These are phyloP conservation scores for Volvox carteri DNA, from an alignment of 163 green algal genomes.

Conservation along the genomic window DNA sequence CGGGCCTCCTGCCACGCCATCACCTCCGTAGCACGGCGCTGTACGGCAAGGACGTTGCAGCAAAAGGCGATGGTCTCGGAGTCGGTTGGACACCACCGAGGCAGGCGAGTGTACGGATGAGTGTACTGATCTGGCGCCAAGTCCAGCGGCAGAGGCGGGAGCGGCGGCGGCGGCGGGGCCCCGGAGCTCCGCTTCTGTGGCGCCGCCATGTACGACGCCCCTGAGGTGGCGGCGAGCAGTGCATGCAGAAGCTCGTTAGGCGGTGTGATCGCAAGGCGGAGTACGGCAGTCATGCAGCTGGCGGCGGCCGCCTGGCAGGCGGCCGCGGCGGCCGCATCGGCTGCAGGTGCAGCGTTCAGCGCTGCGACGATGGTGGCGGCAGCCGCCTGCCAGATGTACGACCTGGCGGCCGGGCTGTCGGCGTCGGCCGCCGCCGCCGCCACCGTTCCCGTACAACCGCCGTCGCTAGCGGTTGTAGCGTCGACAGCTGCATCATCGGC, in stretches of 20 bases:
- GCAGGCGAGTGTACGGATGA: conserved; percentile 29
- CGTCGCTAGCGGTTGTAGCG: background rate
- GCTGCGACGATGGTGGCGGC: background rate
- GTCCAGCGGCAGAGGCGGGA: conserved; percentile 40
- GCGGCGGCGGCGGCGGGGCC: background rate
- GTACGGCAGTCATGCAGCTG: background rate
- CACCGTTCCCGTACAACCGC: background rate
- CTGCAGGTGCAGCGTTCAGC: background rate
- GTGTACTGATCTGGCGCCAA: conserved; percentile 35
- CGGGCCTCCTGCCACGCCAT: conserved; percentile 45
- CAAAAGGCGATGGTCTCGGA: background rate
- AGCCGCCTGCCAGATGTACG: conserved; percentile 13
- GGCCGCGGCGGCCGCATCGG: conserved; percentile 4
- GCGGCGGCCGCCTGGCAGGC: conserved; percentile 18
- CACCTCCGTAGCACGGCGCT: conserved; percentile 22
- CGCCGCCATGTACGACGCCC: background rate
- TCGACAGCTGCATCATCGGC: conserved; percentile 7
- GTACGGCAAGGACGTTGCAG: background rate
- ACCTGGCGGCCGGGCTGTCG: background rate
- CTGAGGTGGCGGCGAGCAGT: conserved; percentile 18
- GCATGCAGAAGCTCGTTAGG: conserved; percentile 8
- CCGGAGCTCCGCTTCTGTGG: background rate
- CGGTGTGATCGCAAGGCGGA: conserved; percentile 15
- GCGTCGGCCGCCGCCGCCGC: background rate
- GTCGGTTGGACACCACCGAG: conserved; percentile 14